Evolutionary conservation across 805 yeast genomes (phyloP).

Genomic region (Zygosaccharomyces gambellarensis): DNA sequence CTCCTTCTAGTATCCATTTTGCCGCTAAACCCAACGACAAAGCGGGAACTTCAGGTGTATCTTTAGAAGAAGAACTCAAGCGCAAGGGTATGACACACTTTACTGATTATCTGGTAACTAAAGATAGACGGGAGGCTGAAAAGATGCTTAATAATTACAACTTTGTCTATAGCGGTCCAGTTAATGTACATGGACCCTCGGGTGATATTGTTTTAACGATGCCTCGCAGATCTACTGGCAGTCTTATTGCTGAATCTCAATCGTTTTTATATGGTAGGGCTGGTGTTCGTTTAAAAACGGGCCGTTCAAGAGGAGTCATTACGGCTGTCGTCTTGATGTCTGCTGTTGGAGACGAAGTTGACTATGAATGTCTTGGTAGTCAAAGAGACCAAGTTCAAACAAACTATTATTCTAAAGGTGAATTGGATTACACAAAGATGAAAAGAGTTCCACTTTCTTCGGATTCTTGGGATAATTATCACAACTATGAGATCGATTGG

Average conservation of each 20-base stretch:
- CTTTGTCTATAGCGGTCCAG: conserved; percentile 56
- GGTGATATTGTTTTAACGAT: conserved; percentile 54
- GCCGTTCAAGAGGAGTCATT: conserved; percentile 74
- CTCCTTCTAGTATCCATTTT: conserved; percentile 22
- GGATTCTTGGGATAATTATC: conserved; percentile 61
- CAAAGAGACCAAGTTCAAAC: conserved; percentile 63
- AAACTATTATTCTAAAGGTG: conserved; percentile 76
- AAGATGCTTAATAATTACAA: conserved; percentile 55
- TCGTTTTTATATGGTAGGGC: conserved; percentile 83
- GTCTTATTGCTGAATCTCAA: conserved; percentile 71
- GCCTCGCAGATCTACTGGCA: conserved; percentile 72
- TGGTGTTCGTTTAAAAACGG: conserved; percentile 61
- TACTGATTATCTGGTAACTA: conserved; percentile 25
- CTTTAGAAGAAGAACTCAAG: conserved; percentile 11
- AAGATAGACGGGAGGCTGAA: conserved; percentile 50
- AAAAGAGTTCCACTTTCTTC: conserved; percentile 28
- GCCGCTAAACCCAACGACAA: conserved; percentile 9
- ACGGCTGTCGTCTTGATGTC: conserved; percentile 79
- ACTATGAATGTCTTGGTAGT: conserved; percentile 80
- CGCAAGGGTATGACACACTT: conserved; percentile 26
- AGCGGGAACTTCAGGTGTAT: conserved; percentile 1
- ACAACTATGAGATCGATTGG: conserved; percentile 81
- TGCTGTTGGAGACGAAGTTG: conserved; percentile 87
- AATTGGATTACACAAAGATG: conserved; percentile 59
- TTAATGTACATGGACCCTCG: conserved; percentile 45